Base-by-base conservation (phyloP, 164 flowering plant species). In the Brasenia schreberi region DNA sequence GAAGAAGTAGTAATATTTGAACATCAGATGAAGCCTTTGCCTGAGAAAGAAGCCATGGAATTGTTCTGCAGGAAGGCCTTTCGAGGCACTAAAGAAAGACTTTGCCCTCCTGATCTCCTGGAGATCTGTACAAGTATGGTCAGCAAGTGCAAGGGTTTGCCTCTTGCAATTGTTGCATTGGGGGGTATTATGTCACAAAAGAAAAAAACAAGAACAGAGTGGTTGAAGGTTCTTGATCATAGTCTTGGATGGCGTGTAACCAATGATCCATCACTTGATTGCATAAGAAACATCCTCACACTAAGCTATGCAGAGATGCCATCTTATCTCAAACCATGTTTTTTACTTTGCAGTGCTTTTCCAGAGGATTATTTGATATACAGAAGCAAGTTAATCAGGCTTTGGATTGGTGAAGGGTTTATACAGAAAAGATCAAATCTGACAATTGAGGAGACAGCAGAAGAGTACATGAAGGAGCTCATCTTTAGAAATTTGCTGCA, bases 11-110 rank as follows among this genome's bases (percentile, higher is more conserved):
- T 5, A 0, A 16, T 18, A 0, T 39, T 2, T 18, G 68, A 65
- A 4, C 63, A 71, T 39, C 17, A 59, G 5, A 65, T 68, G 2
- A 66, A 59, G 0, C 70, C 67, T 18, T 58, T 80, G 5, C 44
- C 39, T 1, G 18, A 43, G 0, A 62, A 71, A 0, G 74, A 81
- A 7, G 74, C 85, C 12, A 82, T 81, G 81, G 65, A 68, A 39
- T 61, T 83, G 4, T 69, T 82, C 10, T 61, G 71, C n/a, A 73
- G 66, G 45, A 75, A 75, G 66, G 79, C 75, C 6, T 74, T 71
- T 52, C 7, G 14, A 45, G 58, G 14, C 11, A 10, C 27, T 23
- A 23, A 23, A 23, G 27, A 23, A 23, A 23, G 27, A 23, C 1
- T 23, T 23, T 23, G 27, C 27, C 27, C 27, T 23, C 27, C 19